phyloP scores from a whole-genome alignment of 192 early-diverging fungal genomes.

The Kickxella alabastrina region DNA sequence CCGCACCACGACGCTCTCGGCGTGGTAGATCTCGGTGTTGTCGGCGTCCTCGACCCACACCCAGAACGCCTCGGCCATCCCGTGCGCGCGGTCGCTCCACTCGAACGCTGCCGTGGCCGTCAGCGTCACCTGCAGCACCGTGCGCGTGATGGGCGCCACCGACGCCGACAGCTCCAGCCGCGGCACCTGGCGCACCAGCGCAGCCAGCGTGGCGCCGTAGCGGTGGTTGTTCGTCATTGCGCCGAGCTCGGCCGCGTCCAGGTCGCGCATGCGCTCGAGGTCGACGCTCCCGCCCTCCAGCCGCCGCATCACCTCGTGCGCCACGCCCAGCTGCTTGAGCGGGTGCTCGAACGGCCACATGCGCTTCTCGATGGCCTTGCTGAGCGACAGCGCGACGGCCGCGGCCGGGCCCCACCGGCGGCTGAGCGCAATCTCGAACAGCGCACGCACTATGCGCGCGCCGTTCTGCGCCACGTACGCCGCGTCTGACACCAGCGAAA shows the following conservation, averaged over 20 bases:
- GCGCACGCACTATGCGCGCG: slow-evolving; percentile 84
- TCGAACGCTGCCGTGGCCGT: slow-evolving; percentile 81
- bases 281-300: slow-evolving; percentile 47
- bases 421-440: slow-evolving; percentile 93
- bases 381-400: slow-evolving; percentile 72
- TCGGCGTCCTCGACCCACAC: slow-evolving; percentile 94
- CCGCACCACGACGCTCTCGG: slow-evolving; percentile 83
- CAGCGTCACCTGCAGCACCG: slow-evolving; percentile 80
- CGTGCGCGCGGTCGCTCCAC: slow-evolving; percentile 94
- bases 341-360: slow-evolving; percentile 95
- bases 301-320: slow-evolving; percentile 67
- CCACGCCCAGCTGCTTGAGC: slow-evolving; percentile 73
- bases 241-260: slow-evolving; percentile 82
- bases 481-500: slow-evolving; percentile 90
- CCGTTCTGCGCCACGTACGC: slow-evolving; percentile 95
- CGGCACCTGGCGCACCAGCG: slow-evolving; percentile 84
- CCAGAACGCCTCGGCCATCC: slow-evolving; percentile 87
- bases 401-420: slow-evolving; percentile 87
- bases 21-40: slow-evolving; percentile 85
- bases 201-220: slow-evolving; percentile 70
- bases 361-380: slow-evolving; percentile 78
- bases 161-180: slow-evolving; percentile 71
- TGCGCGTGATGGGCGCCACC: slow-evolving; percentile 91
- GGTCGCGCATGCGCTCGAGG: slow-evolving; percentile 76
- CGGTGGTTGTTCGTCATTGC: slow-evolving; percentile 75